Base-by-base conservation (phyloP, 345 rosid species). In the Eucalyptus shirleyi region DNA sequence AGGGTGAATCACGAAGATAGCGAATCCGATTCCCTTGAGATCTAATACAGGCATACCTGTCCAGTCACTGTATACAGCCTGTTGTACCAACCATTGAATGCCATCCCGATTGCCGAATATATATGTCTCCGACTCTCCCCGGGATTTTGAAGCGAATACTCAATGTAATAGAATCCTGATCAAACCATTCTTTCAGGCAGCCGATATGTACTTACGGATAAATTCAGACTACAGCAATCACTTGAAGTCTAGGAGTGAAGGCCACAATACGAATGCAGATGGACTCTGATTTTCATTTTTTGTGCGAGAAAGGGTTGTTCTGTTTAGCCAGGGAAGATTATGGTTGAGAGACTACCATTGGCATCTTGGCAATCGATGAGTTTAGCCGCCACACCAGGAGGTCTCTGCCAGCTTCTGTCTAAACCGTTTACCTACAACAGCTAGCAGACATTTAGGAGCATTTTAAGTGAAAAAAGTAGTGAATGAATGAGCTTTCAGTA, bases 401-500 rank as follows among this genome's bases (percentile, higher is more conserved):
- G 97, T 89, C 93, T 95, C 90, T 93, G 95, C 98, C 99, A 98
- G 95, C 99, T 97, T 92, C 99, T 94, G 86, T 98, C 99, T 93
- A 97, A 91, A 89, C 99, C 99, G 92, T 99, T 92, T 40, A 96
- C 97, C 98, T 96, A 44, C 40, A 87, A 82, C 19, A 47, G 40
- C 3, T 50, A 47, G 40, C 50, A 86, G 49, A 23, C 65, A 50
- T 15, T 86, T n/a, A 86, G 55, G 55, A 53, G 30, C 19, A 6
- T 32, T n/a, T 30, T 23, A 40, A 59, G 65, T 16, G 1, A 5
- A 30, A 44, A 30, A 87, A 6, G 34, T 67, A 40, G 81, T 42
- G 15, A 21, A 88, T 65, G 53, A 40, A 65, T 26, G 55, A 62
- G 34, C 87, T 42, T 72, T 51, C 59, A 50, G 51, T 28, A 45